A percentile compares a stretch with the other conserved stretches of the same genome.
phyloP scores from a whole-genome alignment of 345 rosid genomes.

The Eucalyptus melliodora region DNA sequence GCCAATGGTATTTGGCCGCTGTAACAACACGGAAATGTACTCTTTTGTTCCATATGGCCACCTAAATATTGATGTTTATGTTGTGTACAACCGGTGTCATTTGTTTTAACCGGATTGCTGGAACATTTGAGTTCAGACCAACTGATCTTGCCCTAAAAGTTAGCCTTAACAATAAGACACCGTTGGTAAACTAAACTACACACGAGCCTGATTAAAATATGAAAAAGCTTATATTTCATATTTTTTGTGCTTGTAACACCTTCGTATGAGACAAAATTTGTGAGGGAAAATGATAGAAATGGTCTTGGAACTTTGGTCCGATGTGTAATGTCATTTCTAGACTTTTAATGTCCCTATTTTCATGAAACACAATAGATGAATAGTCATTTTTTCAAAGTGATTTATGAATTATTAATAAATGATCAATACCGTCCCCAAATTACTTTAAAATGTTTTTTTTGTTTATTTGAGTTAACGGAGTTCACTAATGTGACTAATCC shows the following conservation, averaged over 20 bases:
- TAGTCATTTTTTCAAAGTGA: no score
- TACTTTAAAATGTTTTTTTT: not conserved
- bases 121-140: not conserved
- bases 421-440: rapidly evolving
- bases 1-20: not conserved
- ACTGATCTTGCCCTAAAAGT: not conserved
- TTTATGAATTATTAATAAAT: not conserved
- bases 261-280: not conserved
- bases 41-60: not conserved
- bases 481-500: not conserved
- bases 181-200: not conserved
- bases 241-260: not conserved
- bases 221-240: not conserved
- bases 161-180: not conserved
- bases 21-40: not conserved
- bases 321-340: rapidly evolving
- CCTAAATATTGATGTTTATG: not conserved
- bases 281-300: not conserved
- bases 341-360: not conserved
- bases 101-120: not conserved
- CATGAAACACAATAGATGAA: no score
- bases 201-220: not conserved
- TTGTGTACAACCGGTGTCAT: not conserved
- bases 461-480: not conserved
- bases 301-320: rapidly evolving